Percentiles rank a stretch among this genome's conserved stretches.
Evolutionary conservation across 805 yeast genomes (phyloP).

Genomic region (Starmerella apis): DNA sequence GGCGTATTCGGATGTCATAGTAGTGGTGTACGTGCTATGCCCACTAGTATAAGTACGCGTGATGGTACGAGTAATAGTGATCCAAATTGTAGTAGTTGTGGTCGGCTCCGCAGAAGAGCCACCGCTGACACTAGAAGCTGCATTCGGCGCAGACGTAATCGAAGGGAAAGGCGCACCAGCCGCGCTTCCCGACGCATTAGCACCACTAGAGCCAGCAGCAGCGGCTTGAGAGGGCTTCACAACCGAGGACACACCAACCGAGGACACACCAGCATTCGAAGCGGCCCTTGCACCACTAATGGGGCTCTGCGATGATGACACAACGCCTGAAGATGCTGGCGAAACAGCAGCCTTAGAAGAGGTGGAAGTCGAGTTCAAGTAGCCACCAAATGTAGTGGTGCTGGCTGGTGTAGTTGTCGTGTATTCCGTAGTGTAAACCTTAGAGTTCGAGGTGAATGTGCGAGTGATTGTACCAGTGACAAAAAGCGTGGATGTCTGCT

Average conservation of each 20-base stretch:
- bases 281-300: background rate
- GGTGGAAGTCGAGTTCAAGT: conserved; percentile 1
- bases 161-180: conserved; percentile 3
- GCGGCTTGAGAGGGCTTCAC: background rate
- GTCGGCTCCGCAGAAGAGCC: conserved; percentile 13
- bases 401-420: conserved; percentile 14
- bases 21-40: conserved; percentile 9
- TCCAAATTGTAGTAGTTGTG: conserved; percentile 20
- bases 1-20: conserved; percentile 7
- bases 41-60: conserved; percentile 12
- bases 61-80: conserved; percentile 18
- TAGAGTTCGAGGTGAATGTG: conserved; percentile 20
- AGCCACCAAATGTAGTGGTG: background rate
- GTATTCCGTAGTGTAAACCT: conserved; percentile 16
- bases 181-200: background rate
- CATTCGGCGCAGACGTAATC: conserved; percentile 10
- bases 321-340: background rate
- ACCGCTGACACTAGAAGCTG: background rate
- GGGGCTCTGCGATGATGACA: background rate
- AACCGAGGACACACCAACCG: background rate
- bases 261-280: conserved; percentile 2
- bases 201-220: conserved; percentile 1
- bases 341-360: background rate
- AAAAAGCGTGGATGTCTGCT: conserved; percentile 12
- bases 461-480: conserved; percentile 11